Conservation (phyloP, 2,329 filamentous ascomycete species). For the Zymoseptoria tritici region DNA sequence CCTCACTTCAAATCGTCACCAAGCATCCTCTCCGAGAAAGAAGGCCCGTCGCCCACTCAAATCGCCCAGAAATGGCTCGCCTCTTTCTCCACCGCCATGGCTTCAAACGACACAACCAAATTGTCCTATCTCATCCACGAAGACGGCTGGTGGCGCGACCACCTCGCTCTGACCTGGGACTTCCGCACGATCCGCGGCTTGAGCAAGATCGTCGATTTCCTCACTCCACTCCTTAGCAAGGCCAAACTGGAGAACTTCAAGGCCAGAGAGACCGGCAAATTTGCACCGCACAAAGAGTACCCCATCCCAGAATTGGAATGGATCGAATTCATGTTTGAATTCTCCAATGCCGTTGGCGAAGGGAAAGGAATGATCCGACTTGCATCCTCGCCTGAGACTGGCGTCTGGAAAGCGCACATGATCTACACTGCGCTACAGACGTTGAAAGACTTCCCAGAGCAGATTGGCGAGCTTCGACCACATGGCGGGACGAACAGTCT, state of each 20-base stretch:
- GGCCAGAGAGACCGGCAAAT: conserved; percentile 37
- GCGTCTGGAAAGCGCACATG: conserved; percentile 56
- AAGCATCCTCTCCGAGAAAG: conserved; percentile 9
- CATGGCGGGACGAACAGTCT: conserved; percentile 57
- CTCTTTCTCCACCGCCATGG: conserved; percentile 21
- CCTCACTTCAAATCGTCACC: conserved; percentile 21
- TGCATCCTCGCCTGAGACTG: conserved; percentile 31
- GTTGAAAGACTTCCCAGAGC: conserved; percentile 50
- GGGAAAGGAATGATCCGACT: conserved; percentile 53
- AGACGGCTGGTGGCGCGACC: conserved; percentile 52
- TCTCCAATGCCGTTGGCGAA: conserved; percentile 47
- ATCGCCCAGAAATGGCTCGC: conserved; percentile 28
- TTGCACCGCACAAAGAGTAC: conserved; percentile 35
- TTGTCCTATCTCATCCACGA: conserved; percentile 34
- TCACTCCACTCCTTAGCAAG: conserved; percentile 31
- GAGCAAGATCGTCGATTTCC: conserved; percentile 34
- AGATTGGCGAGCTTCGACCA: conserved; percentile 40
- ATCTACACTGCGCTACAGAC: conserved; percentile 54
- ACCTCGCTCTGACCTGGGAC: conserved; percentile 51
- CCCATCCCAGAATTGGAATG: conserved; percentile 48
- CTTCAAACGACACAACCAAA: conserved; percentile 12
- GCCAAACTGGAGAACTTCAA: conserved; percentile 31
- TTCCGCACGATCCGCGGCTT: conserved; percentile 46
- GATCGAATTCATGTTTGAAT: conserved; percentile 51
- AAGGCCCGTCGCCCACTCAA: conserved; percentile 10